Percentiles rank a stretch among this genome's conserved stretches.
phyloP scores from a whole-genome alignment of 140 eudicot genomes.

The Stevia rebaudiana region DNA sequence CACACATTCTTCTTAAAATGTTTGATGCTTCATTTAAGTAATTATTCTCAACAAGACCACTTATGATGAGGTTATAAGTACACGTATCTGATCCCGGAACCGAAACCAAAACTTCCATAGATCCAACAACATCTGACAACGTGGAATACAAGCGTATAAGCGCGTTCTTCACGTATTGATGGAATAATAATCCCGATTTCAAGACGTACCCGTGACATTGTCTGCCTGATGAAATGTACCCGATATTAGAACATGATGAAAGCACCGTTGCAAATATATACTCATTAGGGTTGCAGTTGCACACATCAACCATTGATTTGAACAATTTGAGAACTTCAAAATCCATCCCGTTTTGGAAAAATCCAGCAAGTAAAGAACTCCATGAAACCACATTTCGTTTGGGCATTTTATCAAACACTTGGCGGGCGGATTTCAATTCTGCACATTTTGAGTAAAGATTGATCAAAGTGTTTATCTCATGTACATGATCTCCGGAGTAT shows the following conservation, averaged over 20 bases:
- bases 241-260: constrained; percentile 41
- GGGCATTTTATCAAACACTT: constrained; percentile 20
- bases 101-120: constrained; percentile 37
- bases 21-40: constrained; percentile 24
- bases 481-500: constrained; percentile 18
- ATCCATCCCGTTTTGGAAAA: constrained; percentile 30
- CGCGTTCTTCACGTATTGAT: constrained; percentile 53
- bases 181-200: constrained; percentile 46
- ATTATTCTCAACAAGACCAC: constrained; percentile 38
- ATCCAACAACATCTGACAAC: constrained; percentile 32
- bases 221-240: constrained; percentile 30
- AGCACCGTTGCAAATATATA: constrained; percentile 36
- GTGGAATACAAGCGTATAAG: constrained; percentile 40
- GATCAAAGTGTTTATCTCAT: constrained; percentile 37
- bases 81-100: constrained; percentile 36
- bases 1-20: constrained; percentile 16
- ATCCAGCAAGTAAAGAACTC: constrained; percentile 38
- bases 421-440: constrained; percentile 18
- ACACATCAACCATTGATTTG: constrained; percentile 31
- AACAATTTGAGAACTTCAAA: constrained; percentile 35
- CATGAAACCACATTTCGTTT: constrained; percentile 40
- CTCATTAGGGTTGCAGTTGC: constrained; percentile 36
- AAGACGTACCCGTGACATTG: constrained; percentile 52
- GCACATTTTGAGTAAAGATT: constrained; percentile 43
- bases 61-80: constrained; percentile 40